Evolutionary conservation across 148 eudicot genomes (phyloP).

Genomic region (Rhododendron vialii): DNA sequence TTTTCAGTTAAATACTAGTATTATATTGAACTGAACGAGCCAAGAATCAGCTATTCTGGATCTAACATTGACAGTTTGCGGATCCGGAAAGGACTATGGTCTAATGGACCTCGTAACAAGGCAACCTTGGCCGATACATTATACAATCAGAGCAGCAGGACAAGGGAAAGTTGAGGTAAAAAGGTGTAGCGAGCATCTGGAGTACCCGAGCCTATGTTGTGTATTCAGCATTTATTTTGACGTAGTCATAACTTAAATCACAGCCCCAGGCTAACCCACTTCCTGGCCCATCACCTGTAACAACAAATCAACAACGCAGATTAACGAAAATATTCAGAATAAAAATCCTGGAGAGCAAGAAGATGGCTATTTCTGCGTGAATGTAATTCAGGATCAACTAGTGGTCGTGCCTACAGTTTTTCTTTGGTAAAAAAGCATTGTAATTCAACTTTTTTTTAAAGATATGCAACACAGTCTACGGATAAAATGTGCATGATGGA

Average conservation of each 20-base stretch:
- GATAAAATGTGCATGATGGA: neutral
- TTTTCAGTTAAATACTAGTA: neutral
- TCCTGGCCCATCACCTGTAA: slow-evolving; percentile 86
- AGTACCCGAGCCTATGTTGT: slow-evolving; percentile 38
- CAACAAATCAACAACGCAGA: neutral
- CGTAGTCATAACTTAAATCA: slow-evolving; percentile 92
- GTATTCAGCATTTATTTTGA: slow-evolving; percentile 89
- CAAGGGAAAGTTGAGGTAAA: neutral
- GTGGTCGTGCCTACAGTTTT: neutral
- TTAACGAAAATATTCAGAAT: neutral
- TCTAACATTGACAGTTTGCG: neutral
- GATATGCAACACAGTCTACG: neutral
- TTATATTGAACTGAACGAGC: neutral
- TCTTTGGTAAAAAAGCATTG: neutral
- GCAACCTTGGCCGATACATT: neutral
- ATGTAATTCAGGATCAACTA: neutral
- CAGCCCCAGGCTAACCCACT: slow-evolving; percentile 92
- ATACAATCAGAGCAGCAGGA: neutral
- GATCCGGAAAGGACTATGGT: neutral
- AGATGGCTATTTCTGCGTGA: neutral
- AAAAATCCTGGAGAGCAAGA: neutral
- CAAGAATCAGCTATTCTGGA: neutral
- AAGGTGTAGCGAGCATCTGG: neutral
- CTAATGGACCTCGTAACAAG: neutral
- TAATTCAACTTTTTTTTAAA: neutral